These are phyloP conservation scores for Cyberlindnera nakhonratchasimensis DNA, from an alignment of 805 yeast genomes.

Conservation along the genomic window DNA sequence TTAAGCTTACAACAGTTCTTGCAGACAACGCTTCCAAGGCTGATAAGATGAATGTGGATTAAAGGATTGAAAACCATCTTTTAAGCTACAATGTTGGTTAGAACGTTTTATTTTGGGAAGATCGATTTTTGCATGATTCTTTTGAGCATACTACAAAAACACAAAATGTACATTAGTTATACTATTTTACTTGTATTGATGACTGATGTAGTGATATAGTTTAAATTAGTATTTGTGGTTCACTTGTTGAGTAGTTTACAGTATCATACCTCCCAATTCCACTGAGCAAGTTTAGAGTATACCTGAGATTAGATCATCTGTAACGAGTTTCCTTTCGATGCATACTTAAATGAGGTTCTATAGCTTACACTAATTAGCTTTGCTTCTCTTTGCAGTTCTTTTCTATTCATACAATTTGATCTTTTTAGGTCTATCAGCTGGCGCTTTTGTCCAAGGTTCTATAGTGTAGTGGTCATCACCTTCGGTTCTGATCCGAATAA, in stretches of 20 bases:
- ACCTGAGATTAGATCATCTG: too few species aligned
- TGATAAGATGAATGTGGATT: constrained; percentile 20
- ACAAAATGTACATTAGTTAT: constrained; percentile 1
- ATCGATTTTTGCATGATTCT: constrained; percentile 1
- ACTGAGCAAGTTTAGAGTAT: too few species aligned
- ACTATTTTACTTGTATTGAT: background rate
- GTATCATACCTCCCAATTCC: too few species aligned
- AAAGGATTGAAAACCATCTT: too few species aligned
- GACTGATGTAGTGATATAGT: background rate
- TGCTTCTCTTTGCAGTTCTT: too few species aligned
- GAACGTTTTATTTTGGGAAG: background rate
- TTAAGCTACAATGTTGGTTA: background rate
- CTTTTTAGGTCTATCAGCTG: too few species aligned
- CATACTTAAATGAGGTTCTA: too few species aligned
- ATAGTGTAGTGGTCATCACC: constrained; percentile 32
- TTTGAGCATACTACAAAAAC: constrained; percentile 2
- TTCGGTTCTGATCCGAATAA: constrained; percentile 33
- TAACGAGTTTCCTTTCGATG: too few species aligned
- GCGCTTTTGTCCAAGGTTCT: constrained; percentile 9
- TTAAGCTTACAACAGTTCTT: constrained; percentile 33
- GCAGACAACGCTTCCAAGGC: constrained; percentile 1
- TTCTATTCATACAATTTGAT: too few species aligned
- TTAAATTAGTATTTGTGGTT: background rate
- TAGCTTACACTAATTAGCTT: too few species aligned
- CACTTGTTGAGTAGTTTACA: too few species aligned